A percentile compares a stretch with the other conserved stretches of the same genome.
Evolutionary conservation across 1,284 basidiomycete genomes (phyloP).

Genomic region (Ustilago cynodontis): DNA sequence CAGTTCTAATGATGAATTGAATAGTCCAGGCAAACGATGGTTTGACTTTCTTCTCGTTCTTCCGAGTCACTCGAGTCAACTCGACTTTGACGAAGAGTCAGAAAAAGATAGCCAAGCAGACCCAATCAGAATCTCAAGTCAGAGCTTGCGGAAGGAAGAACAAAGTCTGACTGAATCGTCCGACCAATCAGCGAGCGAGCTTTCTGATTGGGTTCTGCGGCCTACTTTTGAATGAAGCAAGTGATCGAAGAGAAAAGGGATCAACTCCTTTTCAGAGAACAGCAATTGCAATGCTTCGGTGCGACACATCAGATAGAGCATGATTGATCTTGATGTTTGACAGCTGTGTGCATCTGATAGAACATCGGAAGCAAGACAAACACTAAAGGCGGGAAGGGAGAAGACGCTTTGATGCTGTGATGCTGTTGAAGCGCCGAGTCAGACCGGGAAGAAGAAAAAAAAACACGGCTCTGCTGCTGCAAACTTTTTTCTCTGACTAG

Average conservation of each 20-base stretch:
- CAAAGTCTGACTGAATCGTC: background rate
- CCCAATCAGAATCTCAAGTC: constrained; percentile 11
- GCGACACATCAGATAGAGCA: background rate
- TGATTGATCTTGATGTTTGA: no score
- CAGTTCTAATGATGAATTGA: no score
- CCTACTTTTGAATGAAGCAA: background rate
- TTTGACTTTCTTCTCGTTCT: constrained; percentile 8
- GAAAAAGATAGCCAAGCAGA: background rate
- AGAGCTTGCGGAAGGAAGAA: background rate
- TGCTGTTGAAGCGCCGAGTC: background rate
- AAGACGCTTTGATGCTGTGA: background rate
- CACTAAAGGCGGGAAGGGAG: background rate
- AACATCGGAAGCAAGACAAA: background rate
- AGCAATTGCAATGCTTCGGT: background rate
- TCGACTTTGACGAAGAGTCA: background rate
- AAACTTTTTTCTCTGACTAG: constrained; percentile 25
- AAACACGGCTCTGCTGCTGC: constrained; percentile 8
- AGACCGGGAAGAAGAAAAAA: background rate
- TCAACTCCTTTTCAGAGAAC: background rate
- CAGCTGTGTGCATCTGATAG: background rate
- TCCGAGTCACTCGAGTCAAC: constrained; percentile 5
- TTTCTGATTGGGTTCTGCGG: background rate
- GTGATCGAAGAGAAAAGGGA: constrained; percentile 2
- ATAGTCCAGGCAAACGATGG: background rate
- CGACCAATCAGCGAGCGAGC: constrained; percentile 11